phyloP scores from a whole-genome alignment of 768 basidiomycete genomes.

The Rhizopogon salebrosus region DNA sequence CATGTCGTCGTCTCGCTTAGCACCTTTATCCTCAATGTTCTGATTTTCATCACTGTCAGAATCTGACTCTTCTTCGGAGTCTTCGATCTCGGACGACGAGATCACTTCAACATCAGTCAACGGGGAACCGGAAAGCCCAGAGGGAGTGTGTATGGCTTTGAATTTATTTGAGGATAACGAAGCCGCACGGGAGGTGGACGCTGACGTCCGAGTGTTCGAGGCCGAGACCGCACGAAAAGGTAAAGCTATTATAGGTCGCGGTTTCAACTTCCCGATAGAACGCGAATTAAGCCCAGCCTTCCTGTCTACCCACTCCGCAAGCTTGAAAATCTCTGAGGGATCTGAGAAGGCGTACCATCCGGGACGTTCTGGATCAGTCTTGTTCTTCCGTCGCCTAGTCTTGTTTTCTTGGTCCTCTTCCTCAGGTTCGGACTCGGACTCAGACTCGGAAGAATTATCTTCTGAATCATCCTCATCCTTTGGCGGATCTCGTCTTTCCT shows the following conservation, averaged over 20 bases:
- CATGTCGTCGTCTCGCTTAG: conserved; percentile 11
- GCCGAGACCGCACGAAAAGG: background rate
- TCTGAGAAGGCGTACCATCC: conserved; percentile 77
- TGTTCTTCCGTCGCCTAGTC: conserved; percentile 8
- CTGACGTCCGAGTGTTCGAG: background rate
- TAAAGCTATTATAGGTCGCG: background rate
- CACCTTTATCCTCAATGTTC: background rate
- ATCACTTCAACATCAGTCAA: conserved; percentile 3
- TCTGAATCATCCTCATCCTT: conserved; percentile 10
- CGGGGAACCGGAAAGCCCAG: background rate
- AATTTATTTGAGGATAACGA: background rate
- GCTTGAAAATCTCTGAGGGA: conserved; percentile 55
- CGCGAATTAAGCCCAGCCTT: conserved; percentile 35
- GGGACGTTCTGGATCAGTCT: background rate
- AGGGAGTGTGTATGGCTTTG: background rate
- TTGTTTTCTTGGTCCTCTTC: conserved; percentile 35
- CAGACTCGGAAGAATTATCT: conserved; percentile 14
- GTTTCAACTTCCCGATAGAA: background rate
- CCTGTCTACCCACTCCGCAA: conserved; percentile 61
- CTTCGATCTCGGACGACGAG: conserved; percentile 2
- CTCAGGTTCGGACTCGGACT: conserved; percentile 18
- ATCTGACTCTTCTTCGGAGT: background rate
- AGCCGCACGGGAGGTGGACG: background rate
- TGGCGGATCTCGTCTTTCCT: conserved; percentile 16
- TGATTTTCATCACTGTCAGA: background rate